phyloP scores from a whole-genome alignment of 768 basidiomycete species.

The Boletus edulis region DNA sequence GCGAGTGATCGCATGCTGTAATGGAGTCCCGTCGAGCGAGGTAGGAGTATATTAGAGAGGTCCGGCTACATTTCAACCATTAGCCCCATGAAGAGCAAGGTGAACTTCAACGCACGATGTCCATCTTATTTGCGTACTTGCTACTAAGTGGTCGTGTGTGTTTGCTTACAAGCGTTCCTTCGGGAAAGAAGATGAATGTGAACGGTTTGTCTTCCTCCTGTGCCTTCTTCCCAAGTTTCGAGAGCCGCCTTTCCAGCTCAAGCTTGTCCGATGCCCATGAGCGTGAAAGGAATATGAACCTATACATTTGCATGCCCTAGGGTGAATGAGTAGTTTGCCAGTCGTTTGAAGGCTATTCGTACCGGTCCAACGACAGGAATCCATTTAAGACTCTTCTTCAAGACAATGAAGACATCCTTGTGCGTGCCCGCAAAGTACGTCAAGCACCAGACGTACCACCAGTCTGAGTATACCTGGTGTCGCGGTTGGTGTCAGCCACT shows the following conservation, averaged over 20 bases:
- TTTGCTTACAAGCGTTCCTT: slow-evolving; percentile 90
- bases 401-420: slow-evolving; percentile 79
- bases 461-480: slow-evolving; percentile 68
- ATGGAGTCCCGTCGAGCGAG: slow-evolving; percentile 88
- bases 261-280: slow-evolving; percentile 86
- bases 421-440: slow-evolving; percentile 70
- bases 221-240: slow-evolving; percentile 66
- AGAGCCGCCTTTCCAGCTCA: slow-evolving; percentile 63
- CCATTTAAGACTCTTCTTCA: slow-evolving; percentile 89
- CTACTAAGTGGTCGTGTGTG: slow-evolving; percentile 83
- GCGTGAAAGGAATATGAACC: slow-evolving; percentile 90
- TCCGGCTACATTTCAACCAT: slow-evolving; percentile 54
- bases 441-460: slow-evolving; percentile 89
- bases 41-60: slow-evolving; percentile 77
- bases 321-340: slow-evolving; percentile 1
- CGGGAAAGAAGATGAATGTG: slow-evolving; percentile 88
- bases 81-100: slow-evolving; percentile 8
- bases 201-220: slow-evolving; percentile 68
- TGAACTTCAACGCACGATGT: slow-evolving; percentile 62
- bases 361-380: slow-evolving; percentile 90
- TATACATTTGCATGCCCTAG: slow-evolving; percentile 90
- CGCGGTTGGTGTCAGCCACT: slow-evolving; percentile 1
- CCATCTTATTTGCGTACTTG: slow-evolving; percentile 85
- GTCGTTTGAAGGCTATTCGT: slow-evolving; percentile 21
- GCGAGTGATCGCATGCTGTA: slow-evolving; percentile 80